A percentile compares a stretch with the other conserved stretches of the same genome.
These are phyloP conservation scores for Brachypodium distachyon DNA, from an alignment of 202 grass and related monocot genomes.

Conservation along the genomic window DNA sequence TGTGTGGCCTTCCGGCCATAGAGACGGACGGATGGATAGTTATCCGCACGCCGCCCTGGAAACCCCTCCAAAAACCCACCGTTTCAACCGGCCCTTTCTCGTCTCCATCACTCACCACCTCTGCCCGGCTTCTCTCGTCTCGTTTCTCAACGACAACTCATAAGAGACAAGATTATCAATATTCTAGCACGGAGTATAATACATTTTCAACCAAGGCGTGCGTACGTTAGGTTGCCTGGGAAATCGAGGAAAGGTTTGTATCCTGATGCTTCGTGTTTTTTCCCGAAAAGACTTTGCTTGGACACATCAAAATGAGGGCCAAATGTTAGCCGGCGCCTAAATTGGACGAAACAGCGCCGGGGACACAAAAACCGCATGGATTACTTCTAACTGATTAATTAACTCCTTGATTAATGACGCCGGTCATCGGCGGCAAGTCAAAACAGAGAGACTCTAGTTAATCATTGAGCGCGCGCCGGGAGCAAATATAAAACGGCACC, in stretches of 20 bases:
- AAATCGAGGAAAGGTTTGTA: too few species aligned
- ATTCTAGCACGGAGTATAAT: not conserved
- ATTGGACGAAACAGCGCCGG: not conserved
- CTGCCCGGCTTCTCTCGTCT: not conserved
- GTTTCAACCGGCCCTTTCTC: not conserved
- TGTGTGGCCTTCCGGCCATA: too few species aligned
- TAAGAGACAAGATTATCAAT: not conserved
- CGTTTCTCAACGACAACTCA: not conserved
- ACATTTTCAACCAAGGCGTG: not conserved
- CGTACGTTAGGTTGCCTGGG: not conserved
- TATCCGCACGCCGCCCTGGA: not conserved
- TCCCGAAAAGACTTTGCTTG: too few species aligned
- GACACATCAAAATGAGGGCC: too few species aligned
- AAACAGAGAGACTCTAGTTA: not conserved
- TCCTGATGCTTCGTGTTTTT: too few species aligned
- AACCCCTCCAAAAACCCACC: not conserved
- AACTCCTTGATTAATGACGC: not conserved
- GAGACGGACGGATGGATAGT: not conserved
- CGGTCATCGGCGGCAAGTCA: not conserved
- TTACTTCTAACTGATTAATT: not conserved
- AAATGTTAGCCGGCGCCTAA: not conserved
- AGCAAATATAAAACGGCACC: constrained; percentile 25
- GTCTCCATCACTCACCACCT: not conserved
- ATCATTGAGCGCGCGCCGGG: not conserved
- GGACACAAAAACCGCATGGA: not conserved